Percentiles rank a stretch among this genome's conserved stretches.
Evolutionary conservation across 202 grass and related monocot species (phyloP).

Genomic region (Schoenoplectus triqueter): DNA sequence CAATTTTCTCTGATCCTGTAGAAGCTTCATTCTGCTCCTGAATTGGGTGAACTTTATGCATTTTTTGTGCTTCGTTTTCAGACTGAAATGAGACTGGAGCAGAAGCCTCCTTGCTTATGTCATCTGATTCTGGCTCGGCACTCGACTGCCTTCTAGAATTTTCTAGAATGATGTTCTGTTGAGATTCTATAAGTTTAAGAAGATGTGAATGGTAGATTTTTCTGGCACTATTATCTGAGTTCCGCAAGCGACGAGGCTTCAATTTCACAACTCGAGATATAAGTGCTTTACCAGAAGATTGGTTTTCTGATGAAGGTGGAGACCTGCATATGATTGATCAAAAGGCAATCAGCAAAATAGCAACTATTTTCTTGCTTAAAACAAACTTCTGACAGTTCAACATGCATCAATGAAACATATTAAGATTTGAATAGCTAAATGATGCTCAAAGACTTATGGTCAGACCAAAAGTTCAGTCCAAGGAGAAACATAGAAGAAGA

Average conservation of each 20-base stretch:
- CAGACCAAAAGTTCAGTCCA: neutral
- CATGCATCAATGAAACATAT: neutral
- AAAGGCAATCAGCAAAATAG: conserved; percentile 12
- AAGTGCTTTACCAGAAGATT: conserved; percentile 65
- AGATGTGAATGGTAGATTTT: conserved; percentile 60
- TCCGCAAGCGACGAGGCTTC: conserved; percentile 56
- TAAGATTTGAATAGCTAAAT: conserved; percentile 24
- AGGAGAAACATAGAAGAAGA: neutral
- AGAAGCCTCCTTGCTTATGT: conserved; percentile 55
- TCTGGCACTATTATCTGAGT: conserved; percentile 49
- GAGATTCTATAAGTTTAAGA: conserved; percentile 75
- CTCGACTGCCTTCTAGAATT: conserved; percentile 48
- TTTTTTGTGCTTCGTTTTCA: conserved; percentile 43
- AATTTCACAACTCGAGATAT: conserved; percentile 66
- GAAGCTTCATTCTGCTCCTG: conserved; percentile 52
- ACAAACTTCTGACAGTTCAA: neutral
- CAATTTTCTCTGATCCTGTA: conserved; percentile 45
- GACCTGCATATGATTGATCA: conserved; percentile 55
- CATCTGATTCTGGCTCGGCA: conserved; percentile 51
- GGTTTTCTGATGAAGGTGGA: conserved; percentile 51
- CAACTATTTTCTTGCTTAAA: conserved; percentile 19
- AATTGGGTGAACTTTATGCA: conserved; percentile 41
- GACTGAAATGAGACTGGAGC: conserved; percentile 47
- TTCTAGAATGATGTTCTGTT: conserved; percentile 67
- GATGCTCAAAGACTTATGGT: conserved; percentile 11